phyloP scores from a whole-genome alignment of 129 eudicot genomes.

The Helichrysum umbraculigerum region DNA sequence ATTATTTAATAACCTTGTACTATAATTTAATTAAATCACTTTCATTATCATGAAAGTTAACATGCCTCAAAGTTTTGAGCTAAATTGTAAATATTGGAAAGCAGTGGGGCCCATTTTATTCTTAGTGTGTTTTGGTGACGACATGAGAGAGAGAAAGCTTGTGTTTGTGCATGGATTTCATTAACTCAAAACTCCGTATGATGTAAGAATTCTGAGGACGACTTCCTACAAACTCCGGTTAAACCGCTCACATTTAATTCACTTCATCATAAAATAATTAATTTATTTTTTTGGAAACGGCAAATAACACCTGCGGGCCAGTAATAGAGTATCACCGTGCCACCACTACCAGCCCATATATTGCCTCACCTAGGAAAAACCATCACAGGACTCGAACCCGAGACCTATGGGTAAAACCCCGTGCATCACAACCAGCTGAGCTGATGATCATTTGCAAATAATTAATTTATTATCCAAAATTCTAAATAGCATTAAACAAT shows the following conservation, averaged over 20 bases:
- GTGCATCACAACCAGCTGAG: no score
- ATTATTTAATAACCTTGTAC: neutral
- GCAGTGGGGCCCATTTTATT: neutral
- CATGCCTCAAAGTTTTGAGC: neutral
- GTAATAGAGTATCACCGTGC: no score
- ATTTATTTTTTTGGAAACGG: no score
- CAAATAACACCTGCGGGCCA: no score
- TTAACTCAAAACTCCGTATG: neutral
- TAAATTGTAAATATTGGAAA: constrained; percentile 14
- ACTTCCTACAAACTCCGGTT: constrained; percentile 19
- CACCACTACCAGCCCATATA: no score
- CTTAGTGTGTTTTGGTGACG: neutral
- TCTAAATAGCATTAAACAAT: neutral
- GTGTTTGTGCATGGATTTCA: constrained; percentile 11
- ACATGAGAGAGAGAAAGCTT: constrained; percentile 19
- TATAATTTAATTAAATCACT: neutral
- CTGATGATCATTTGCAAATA: no score
- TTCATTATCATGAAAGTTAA: neutral
- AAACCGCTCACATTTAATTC: constrained; percentile 27
- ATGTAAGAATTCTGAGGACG: constrained; percentile 17
- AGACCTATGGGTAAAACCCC: no score
- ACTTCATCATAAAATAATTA: neutral
- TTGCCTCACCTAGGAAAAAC: no score
- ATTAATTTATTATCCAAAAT: neutral
- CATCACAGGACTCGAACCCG: no score